A percentile compares a stretch with the other conserved stretches of the same genome.
These are phyloP conservation scores for Colletotrichum sp. DNA, from an alignment of 2,329 filamentous ascomycete genomes.

Conservation along the genomic window DNA sequence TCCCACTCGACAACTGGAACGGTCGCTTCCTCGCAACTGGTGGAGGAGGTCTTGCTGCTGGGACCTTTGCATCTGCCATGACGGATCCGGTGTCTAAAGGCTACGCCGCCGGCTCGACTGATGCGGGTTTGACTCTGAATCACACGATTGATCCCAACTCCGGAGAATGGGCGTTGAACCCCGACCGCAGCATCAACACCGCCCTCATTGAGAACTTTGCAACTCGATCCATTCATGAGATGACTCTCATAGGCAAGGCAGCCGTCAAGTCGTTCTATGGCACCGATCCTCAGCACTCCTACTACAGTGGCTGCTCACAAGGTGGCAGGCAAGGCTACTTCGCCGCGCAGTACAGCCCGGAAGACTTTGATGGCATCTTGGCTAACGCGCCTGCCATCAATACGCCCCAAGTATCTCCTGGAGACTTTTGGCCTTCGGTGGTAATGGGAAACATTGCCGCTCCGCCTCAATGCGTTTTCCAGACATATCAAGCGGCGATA, in stretches of 20 bases:
- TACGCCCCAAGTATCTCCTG: neutral
- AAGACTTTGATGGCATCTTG: conserved; percentile 63
- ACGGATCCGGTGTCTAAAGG: conserved; percentile 33
- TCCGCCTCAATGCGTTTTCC: conserved; percentile 1
- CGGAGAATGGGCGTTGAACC: neutral
- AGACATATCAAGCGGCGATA: neutral
- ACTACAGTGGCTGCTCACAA: conserved; percentile 64
- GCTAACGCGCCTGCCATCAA: conserved; percentile 49
- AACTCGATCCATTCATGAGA: conserved; percentile 45
- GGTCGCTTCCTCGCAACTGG: conserved; percentile 22
- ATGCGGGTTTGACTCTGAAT: conserved; percentile 25
- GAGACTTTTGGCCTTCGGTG: neutral
- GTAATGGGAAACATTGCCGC: conserved; percentile 7
- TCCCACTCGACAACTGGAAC: conserved; percentile 27
- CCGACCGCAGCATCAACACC: conserved; percentile 25
- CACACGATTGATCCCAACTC: conserved; percentile 16
- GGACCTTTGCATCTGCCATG: conserved; percentile 40
- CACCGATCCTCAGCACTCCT: conserved; percentile 43
- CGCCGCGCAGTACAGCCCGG: conserved; percentile 55
- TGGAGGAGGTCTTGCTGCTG: conserved; percentile 28
- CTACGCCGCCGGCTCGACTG: conserved; percentile 26
- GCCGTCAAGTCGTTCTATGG: conserved; percentile 53
- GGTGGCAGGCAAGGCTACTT: conserved; percentile 65
- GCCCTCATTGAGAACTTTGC: conserved; percentile 36
- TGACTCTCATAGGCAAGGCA: conserved; percentile 51